Conservation (phyloP, 805 yeast species). For the Wickerhamiella hasegawae region DNA sequence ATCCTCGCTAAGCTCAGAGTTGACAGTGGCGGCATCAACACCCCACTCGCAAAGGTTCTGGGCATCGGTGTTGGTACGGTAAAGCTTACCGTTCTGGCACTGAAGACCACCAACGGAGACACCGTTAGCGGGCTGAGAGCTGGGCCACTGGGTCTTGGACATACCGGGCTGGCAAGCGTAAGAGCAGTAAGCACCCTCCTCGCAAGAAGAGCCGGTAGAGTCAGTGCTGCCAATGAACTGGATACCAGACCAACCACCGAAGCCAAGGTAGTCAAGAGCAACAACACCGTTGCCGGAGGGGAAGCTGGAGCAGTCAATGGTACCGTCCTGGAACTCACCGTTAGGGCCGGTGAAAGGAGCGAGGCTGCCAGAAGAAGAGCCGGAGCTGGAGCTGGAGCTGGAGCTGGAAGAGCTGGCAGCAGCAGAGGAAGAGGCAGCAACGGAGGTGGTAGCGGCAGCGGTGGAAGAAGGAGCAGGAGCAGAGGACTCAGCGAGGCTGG, state of each 20-base stretch:
- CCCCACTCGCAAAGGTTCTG: conserved; percentile 84
- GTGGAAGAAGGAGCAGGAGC: conserved; percentile 18
- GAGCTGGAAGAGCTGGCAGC: conserved; percentile 21
- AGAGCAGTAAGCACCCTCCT: conserved; percentile 87
- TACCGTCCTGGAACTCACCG: conserved; percentile 56
- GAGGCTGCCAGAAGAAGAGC: conserved; percentile 38
- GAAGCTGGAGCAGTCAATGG: conserved; percentile 46
- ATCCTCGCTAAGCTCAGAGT: conserved; percentile 40
- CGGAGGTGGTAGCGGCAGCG: conserved; percentile 16
- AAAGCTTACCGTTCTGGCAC: conserved; percentile 72
- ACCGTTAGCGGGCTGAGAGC: conserved; percentile 72
- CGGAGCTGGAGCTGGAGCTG: conserved; percentile 18
- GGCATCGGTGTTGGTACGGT: conserved; percentile 57
- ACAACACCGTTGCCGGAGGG: conserved; percentile 78
- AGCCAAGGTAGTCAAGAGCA: conserved; percentile 50
- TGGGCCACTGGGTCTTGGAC: conserved; percentile 98
- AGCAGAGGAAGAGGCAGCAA: conserved; percentile 21
- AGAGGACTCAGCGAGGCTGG: conserved; percentile 21
- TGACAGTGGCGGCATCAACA: conserved; percentile 48
- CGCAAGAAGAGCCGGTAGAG: conserved; percentile 48
- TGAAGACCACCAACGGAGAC: conserved; percentile 84
- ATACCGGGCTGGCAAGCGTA: conserved; percentile 97
- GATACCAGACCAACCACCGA: conserved; percentile 76
- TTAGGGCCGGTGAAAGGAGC: conserved; percentile 39
- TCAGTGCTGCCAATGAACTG: conserved; percentile 38